These are phyloP conservation scores for Rheum nobile DNA, from an alignment of 148 eudicot species.

Conservation along the genomic window DNA sequence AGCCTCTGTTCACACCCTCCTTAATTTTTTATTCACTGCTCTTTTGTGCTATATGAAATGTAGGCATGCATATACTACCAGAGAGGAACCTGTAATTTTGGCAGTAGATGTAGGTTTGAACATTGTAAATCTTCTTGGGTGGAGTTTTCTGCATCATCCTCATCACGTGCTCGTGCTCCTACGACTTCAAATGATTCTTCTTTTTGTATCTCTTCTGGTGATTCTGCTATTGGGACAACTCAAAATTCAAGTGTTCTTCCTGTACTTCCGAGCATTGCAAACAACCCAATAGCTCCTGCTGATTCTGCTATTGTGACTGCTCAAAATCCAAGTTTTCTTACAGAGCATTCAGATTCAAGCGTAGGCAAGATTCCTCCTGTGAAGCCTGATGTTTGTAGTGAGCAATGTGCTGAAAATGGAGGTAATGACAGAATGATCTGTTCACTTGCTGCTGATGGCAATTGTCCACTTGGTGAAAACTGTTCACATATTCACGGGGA, in stretches of 20 bases:
- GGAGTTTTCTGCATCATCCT: constrained; percentile 39
- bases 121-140: constrained; percentile 51
- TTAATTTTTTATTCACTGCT: neutral
- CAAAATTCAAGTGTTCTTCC: constrained; percentile 17
- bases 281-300: constrained; percentile 13
- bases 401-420: constrained; percentile 6
- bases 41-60: constrained; percentile 3
- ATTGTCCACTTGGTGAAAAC: constrained; percentile 69
- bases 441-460: constrained; percentile 80
- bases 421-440: constrained; percentile 43
- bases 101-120: constrained; percentile 78
- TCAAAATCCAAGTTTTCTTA: constrained; percentile 15
- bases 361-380: neutral
- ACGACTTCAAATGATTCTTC: constrained; percentile 15
- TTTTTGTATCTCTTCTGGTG: constrained; percentile 13
- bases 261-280: constrained; percentile 19
- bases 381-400: constrained; percentile 11
- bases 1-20: neutral
- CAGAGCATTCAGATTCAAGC: constrained; percentile 35
- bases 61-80: constrained; percentile 84
- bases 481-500: constrained; percentile 93
- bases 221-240: constrained; percentile 12
- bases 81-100: constrained; percentile 75
- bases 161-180: constrained; percentile 23
- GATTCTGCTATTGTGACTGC: constrained; percentile 11